Conservation (phyloP, 495 filamentous ascomycete species). For the Beverwykella pulmonaria region DNA sequence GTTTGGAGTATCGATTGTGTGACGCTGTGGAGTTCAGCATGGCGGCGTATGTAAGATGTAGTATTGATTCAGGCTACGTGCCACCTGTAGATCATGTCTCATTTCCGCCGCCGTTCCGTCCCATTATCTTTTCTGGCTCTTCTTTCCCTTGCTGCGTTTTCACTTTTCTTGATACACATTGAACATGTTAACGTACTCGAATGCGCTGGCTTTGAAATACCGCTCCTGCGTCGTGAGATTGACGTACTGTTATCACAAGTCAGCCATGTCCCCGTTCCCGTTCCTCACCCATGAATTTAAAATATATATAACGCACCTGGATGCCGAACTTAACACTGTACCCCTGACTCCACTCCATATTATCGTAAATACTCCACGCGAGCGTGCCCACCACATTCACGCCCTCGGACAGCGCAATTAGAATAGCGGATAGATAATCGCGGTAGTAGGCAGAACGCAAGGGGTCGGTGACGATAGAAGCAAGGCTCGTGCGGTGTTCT, state of each 20-base stretch:
- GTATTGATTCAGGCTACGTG: too few relatives aligned
- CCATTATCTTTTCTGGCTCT: too few relatives aligned
- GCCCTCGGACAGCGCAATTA: conserved; percentile 43
- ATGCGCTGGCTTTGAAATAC: conserved; percentile 46
- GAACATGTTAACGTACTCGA: conserved; percentile 43
- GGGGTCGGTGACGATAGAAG: conserved; percentile 41
- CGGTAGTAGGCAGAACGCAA: conserved; percentile 40
- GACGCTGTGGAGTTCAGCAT: too few relatives aligned
- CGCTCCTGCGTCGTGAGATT: conserved; percentile 44
- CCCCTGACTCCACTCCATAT: conserved; percentile 39
- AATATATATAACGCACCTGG: conserved; percentile 10
- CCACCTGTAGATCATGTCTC: too few relatives aligned
- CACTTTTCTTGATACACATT: conserved; percentile 42
- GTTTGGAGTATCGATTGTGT: too few relatives aligned
- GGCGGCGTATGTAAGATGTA: too few relatives aligned
- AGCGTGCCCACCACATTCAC: conserved; percentile 43
- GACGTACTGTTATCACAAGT: conserved; percentile 34
- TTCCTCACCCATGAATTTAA: too few relatives aligned
- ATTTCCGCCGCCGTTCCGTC: too few relatives aligned
- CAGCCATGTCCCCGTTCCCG: background rate
- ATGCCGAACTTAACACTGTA: conserved; percentile 28
- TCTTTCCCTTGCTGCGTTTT: too few relatives aligned
- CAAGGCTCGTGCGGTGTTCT: conserved; percentile 9
- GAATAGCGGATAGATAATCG: conserved; percentile 41
- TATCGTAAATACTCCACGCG: conserved; percentile 43